These are phyloP conservation scores for Backusella liffmaniae DNA, from an alignment of 192 early-diverging fungal genomes.

Conservation along the genomic window DNA sequence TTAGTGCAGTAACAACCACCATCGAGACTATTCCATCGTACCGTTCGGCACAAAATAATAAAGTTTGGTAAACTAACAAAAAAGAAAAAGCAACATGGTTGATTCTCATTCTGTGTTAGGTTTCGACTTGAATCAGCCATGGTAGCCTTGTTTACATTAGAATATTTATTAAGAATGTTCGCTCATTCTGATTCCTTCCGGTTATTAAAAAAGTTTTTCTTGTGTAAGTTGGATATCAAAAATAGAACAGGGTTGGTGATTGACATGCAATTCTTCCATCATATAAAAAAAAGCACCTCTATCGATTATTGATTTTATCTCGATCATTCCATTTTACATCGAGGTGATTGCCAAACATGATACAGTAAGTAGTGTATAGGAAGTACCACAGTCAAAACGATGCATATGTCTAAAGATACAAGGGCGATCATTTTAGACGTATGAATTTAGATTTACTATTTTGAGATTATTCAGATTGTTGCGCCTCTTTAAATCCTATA, in stretches of 20 bases:
- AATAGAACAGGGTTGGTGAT: neutral
- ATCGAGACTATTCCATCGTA: conserved; percentile 81
- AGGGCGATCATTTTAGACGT: conserved; percentile 41
- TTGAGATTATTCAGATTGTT: conserved; percentile 73
- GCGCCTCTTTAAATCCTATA: conserved; percentile 78
- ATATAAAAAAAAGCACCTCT: conserved; percentile 44
- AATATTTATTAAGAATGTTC: conserved; percentile 66
- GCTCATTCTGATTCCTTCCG: conserved; percentile 70
- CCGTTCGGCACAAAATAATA: conserved; percentile 50
- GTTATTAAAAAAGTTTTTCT: conserved; percentile 54
- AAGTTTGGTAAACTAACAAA: conserved; percentile 44
- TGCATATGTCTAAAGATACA: neutral
- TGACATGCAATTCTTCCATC: neutral
- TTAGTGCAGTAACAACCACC: conserved; percentile 70
- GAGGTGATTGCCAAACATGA: conserved; percentile 65
- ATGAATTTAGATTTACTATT: conserved; percentile 83
- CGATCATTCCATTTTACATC: conserved; percentile 79
- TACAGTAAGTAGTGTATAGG: conserved; percentile 41
- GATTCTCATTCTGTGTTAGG: conserved; percentile 10
- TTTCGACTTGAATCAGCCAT: conserved; percentile 36
- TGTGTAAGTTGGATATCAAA: conserved; percentile 36
- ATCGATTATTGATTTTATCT: conserved; percentile 73
- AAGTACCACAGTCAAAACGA: neutral
- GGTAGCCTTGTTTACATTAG: conserved; percentile 73
- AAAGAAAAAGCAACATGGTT: neutral